Evolutionary conservation across 139 green algal genomes (phyloP), one percentile per base, ranked within the genome.

Genomic region (Pycnococcus provasolii): DNA sequence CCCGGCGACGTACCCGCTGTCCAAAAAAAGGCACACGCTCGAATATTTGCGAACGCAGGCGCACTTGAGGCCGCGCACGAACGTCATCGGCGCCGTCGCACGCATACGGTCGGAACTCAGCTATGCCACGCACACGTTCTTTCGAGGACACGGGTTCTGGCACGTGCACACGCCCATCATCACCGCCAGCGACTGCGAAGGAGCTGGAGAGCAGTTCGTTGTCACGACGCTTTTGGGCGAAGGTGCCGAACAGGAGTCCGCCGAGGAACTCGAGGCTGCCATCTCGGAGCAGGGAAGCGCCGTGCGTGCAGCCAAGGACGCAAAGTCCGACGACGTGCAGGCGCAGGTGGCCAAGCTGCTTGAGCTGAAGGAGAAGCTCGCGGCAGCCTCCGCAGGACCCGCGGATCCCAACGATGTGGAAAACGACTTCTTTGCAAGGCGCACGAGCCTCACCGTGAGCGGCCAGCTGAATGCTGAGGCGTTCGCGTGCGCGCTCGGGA

Each of bases 161-260:
- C 98, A 97, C 67, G 88, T 99, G 60, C 85, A 96, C 80, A 95
- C 90, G 40, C 93, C 93, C 60, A 91, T 99, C 67, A 87, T 99
- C 66, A 97, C 90, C 3, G 85, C 90, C 8, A 85, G 77, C n/a
- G 93, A 99, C 73, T 95, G 87, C 67, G 92, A 99, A 74, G 93
- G 93, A 26, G 93, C 93, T 13, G 93, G 93, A 11, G 93, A 99
- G 79, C 95, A 96, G 86, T 99, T 99, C 81, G 85, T 94, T 78
- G 91, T 94, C 42, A 47, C 82, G 44, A 60, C 60, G 4, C 48
- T 78, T 9, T 46, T 83, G 46, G 65, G 60, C 48, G 67, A 46
- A 37, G 58, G 58, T 61, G 13, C 58, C 3, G 59, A 4, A 37
- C 53, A 15, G 13, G 37, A 51, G 40, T 26, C 2, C 37, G 60